These are phyloP conservation scores for Amanita rubescens DNA, from an alignment of 768 basidiomycete species.

Conservation along the genomic window DNA sequence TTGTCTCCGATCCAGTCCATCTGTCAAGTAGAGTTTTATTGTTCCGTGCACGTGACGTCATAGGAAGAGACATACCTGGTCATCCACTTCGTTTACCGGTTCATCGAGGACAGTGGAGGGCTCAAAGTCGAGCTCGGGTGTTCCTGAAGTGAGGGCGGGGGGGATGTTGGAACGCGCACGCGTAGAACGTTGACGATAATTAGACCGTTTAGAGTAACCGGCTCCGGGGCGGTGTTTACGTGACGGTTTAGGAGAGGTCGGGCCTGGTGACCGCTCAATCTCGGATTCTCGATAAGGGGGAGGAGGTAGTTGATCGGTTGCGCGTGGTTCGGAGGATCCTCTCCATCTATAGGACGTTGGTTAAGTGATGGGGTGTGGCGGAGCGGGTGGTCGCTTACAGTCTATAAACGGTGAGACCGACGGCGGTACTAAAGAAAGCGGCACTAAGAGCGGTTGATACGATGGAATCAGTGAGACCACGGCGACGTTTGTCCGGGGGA, in stretches of 20 bases:
- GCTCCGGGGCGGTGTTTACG: not conserved
- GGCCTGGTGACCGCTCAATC: conserved; percentile 10
- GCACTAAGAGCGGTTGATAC: conserved; percentile 80
- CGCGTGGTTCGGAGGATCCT: conserved; percentile 35
- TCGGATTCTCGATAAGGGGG: conserved; percentile 19
- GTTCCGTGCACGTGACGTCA: not conserved
- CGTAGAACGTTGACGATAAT: conserved; percentile 7
- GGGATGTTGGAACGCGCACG: conserved; percentile 10
- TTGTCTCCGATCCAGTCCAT: conserved; percentile 83
- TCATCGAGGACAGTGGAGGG: not conserved
- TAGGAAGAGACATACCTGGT: conserved; percentile 29
- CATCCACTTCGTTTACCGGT: conserved; percentile 28
- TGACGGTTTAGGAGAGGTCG: not conserved
- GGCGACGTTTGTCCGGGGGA: conserved; percentile 71
- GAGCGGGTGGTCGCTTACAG: conserved; percentile 45
- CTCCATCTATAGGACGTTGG: conserved; percentile 50
- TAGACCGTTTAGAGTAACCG: not conserved
- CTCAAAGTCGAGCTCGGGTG: conserved; percentile 28
- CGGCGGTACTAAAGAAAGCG: conserved; percentile 80
- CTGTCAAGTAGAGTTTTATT: conserved; percentile 22
- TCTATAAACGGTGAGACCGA: conserved; percentile 81
- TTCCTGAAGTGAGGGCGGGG: conserved; percentile 10
- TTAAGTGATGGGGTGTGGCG: not conserved
- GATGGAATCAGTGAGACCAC: conserved; percentile 75
- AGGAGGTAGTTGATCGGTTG: conserved; percentile 16